Base-by-base conservation (phyloP, 495 filamentous ascomycete genomes). In the Daldinia grandis region DNA sequence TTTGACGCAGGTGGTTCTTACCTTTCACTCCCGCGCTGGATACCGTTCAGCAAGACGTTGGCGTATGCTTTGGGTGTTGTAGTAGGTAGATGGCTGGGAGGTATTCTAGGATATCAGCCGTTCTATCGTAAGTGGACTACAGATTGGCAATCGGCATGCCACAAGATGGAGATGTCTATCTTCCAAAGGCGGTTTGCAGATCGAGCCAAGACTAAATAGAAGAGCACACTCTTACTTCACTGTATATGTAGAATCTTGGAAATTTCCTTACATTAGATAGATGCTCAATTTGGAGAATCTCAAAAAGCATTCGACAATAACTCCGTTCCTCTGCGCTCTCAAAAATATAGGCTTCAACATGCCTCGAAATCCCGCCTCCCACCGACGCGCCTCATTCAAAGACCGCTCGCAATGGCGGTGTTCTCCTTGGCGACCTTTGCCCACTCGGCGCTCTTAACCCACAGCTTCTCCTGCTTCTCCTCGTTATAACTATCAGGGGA, bases 61-160 rank as follows among this genome's bases (percentile, higher is more conserved):
- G 77, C 78, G 28, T 78, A 76, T 58, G 79, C 64, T 42, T 64
- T 76, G 50, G 77, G 82, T 2, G 79, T 87, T 15, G 64, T 85
- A 19, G 44, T 86, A 27, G 85, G 85, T 17, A 76, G 85, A 25
- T 87, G 85, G 83, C 66, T 87, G 42, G 84, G 83, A 24, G 81
- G 76, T 1, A 49, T 85, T n/a, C 69, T 87, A 1, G 85, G 85
- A 8, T 87, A 87, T 69, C 79, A 81, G 69, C 85, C 85, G 0
- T 87, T 83, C 58, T 81, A 80, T 66, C 66, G 66, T 14, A 75
- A 85, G 68, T 86, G 82, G 76, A 87, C 85, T 5, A 82, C 81
- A 2, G 85, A 87, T 58, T 87, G 84, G 85, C 78, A 83, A 6
- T 66, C 71, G 17, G 84, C 84, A 0, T 82, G 81, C 47, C 57